Base-by-base conservation (phyloP, 2,329 filamentous ascomycete genomes). In the Byssothecium circinans region DNA sequence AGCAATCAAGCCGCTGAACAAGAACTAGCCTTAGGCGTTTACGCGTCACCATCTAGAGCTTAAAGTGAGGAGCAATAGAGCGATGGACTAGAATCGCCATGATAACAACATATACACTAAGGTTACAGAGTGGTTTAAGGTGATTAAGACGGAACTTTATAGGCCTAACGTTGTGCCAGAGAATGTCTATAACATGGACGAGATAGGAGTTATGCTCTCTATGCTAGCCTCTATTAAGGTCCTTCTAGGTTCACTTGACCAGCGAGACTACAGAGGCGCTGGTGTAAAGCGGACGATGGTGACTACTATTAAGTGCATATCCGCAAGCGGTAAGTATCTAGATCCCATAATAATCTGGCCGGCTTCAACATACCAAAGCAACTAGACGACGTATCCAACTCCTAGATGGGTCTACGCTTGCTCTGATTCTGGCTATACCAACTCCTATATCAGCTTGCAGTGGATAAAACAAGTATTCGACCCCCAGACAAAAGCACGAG, bases 381-480 rank as follows among this genome's bases (percentile, higher is more conserved):
- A 56, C 37, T 59, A 44, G 52, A 52, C 39, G n/a, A 52, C 45
- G 6, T 33, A 43, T 39, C 47, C 50, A 12, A 56, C 54, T 32
- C 53, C 58, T 45, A 44, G 55, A 47, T 58, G 47, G 56, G 51
- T 52, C 19, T 56, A 52, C 19, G 51, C 37, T 22, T 32, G 22
- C 20, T 55, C 50, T 20, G 41, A 53, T 11, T 32, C 19, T 36
- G 46, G 55, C 23, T 61, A 64, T 39, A 52, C 45, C 36, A 49
- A 70, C 49, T 65, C 57, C 12, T 51, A 60, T 18, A 67, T 70
- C 27, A 70, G 57, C 53, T 57, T 70, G 3, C 40, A 72, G 50
- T 73, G 57, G 69, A 53, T 71, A 17, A 64, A 55, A 50, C 56
- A 41, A 45, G 52, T 73, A 4, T 72, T 72, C 51, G 47, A 73